Evolutionary conservation across 345 rosid species (phyloP).

Genomic region (Arabis hirsuta): DNA sequence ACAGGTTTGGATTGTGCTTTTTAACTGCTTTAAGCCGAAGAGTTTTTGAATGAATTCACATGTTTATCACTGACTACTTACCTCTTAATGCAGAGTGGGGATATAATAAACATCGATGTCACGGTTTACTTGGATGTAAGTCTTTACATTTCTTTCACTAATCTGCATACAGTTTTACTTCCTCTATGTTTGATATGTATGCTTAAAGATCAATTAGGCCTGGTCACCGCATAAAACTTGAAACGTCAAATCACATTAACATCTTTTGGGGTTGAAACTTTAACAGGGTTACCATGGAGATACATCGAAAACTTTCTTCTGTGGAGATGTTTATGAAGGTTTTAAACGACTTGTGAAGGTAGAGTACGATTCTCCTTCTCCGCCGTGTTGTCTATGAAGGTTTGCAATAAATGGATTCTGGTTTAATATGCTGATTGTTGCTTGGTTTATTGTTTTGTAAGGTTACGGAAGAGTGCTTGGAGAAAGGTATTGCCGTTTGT

Average conservation of each 20-base stretch:
- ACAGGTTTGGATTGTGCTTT: slow-evolving; percentile 57
- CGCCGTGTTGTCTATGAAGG: not conserved
- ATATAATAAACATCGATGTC: slow-evolving; percentile 90
- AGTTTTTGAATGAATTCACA: not conserved
- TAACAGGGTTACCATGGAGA: slow-evolving; percentile 94
- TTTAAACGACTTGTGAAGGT: slow-evolving; percentile 75
- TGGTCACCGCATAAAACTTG: slow-evolving; percentile 5
- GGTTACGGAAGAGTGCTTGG: slow-evolving; percentile 94
- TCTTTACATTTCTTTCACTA: slow-evolving; percentile 14
- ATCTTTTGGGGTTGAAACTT: slow-evolving; percentile 3
- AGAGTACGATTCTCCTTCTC: not conserved
- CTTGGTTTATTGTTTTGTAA: slow-evolving; percentile 36
- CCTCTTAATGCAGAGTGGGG: slow-evolving; percentile 71
- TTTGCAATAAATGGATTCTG: not conserved
- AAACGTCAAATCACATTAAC: not conserved
- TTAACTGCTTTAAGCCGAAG: slow-evolving; percentile 16
- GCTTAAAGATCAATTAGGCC: slow-evolving; percentile 8
- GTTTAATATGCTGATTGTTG: not conserved
- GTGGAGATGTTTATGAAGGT: slow-evolving; percentile 69
- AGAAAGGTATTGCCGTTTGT: slow-evolving; percentile 87
- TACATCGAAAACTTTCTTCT: slow-evolving; percentile 87
- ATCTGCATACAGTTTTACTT: slow-evolving; percentile 34
- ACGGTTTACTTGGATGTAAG: slow-evolving; percentile 91
- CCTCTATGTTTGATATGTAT: slow-evolving; percentile 1
- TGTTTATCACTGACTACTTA: slow-evolving; percentile 26